Conservation (phyloP, 345 rosid genomes). For the Gossypium ekmanianum region DNA sequence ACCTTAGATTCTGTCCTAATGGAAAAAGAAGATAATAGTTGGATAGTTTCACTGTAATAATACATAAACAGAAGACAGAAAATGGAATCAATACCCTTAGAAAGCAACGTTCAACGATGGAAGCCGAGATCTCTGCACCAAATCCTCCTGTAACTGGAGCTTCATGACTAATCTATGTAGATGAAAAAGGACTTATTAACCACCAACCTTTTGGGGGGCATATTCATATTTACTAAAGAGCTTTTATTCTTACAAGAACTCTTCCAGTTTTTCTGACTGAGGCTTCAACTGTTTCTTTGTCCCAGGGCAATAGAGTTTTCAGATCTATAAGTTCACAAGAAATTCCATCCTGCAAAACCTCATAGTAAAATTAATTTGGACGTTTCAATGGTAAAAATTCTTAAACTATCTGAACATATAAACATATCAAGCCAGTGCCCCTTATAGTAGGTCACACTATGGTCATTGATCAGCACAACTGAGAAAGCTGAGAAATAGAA, state of each 20-base stretch:
- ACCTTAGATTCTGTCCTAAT: not conserved
- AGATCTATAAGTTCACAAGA: slow-evolving; percentile 88
- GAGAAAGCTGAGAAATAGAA: not conserved
- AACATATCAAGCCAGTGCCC: not conserved
- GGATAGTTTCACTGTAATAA: not conserved
- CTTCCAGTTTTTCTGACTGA: slow-evolving; percentile 84
- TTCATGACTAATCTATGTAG: slow-evolving; percentile 78
- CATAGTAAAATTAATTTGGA: not conserved
- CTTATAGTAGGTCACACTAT: not conserved
- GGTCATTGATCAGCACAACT: not conserved
- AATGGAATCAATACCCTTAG: slow-evolving; percentile 10
- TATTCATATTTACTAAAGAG: not conserved
- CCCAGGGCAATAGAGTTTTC: slow-evolving; percentile 80
- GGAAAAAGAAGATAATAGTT: not conserved
- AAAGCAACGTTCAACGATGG: slow-evolving; percentile 81
- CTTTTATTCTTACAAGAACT: slow-evolving; percentile 54
- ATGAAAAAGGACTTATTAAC: slow-evolving; percentile 2
- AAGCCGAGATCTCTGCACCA: slow-evolving; percentile 86
- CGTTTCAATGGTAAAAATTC: not conserved
- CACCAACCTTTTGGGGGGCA: not conserved
- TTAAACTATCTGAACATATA: not conserved
- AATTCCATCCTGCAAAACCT: slow-evolving; percentile 65
- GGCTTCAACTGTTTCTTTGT: slow-evolving; percentile 81
- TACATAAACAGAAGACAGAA: not conserved
- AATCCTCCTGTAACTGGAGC: slow-evolving; percentile 93